Evolutionary conservation across 768 basidiomycete genomes (phyloP), one percentile per base, ranked within the genome.

Genomic region (Phlebiopsis flavidoalba): DNA sequence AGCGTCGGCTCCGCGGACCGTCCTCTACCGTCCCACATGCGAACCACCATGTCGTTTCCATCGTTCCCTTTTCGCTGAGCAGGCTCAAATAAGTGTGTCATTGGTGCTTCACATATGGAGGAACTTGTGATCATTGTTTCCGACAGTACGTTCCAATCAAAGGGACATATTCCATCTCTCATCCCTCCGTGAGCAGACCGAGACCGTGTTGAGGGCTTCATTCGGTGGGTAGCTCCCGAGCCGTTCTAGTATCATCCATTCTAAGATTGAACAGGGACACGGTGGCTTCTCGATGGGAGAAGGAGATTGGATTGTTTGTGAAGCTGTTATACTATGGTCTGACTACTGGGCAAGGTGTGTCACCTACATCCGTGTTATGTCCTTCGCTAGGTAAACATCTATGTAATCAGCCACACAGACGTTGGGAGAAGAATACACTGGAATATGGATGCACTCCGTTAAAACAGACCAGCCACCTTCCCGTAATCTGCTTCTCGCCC

Each of bases 381-480:
- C 22, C 6, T 11, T 24, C n/a, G 37, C 19, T 37, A 43, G 5
- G 5, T 53, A 21, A 36, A 22, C 21, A 24, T 24, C 19, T 21
- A 31, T n/a, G 10, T 8, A 43, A 55, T 5, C 61, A 94, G 92
- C 86, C 15, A 81, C 80, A 10, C 92, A 94, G 72, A 93, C 89
- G 4, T 78, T 94, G 0, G 93, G 93, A n/a, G 93, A 95, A 71
- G 93, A 95, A 69, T 95, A 95, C 66, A 93, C 91, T 0, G 88
- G 89, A 66, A 86, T 89, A 36, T 91, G 91, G 89, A 84, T 86
- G 64, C 83, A 86, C 59, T 83, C 86, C 11, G 69, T 76, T 2
- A 73, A 71, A 31, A 74, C 72, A 0, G 65, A 70, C 35, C 65
- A 72, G 4, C 79, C 79, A 21, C 87, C 85, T 2, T 76, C 84